Evolutionary conservation across 1,284 basidiomycete genomes (phyloP).

Genomic region (Sanghuangporus weigelae): DNA sequence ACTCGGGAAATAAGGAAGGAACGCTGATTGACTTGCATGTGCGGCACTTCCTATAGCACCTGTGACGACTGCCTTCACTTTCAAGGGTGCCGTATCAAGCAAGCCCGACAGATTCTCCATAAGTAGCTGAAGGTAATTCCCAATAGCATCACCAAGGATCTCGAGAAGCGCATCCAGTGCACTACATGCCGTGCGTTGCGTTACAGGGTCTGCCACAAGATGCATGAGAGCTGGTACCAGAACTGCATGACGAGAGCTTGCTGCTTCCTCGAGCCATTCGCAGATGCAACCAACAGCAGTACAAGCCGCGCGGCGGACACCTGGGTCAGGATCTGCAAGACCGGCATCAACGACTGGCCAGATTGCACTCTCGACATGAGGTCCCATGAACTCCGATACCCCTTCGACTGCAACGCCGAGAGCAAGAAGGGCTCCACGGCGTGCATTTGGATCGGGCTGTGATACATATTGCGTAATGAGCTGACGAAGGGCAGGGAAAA

Average conservation of each 20-base stretch:
- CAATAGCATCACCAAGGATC: conserved; percentile 84
- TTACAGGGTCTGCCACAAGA: conserved; percentile 83
- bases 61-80: conserved; percentile 93
- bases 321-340: conserved; percentile 77
- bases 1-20: conserved; percentile 92
- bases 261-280: conserved; percentile 97
- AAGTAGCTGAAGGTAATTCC: conserved; percentile 88
- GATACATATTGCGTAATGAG: conserved; percentile 83
- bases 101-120: conserved; percentile 94
- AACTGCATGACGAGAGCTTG: conserved; percentile 76
- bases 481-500: conserved; percentile 88
- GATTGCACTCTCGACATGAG: conserved; percentile 60
- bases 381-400: conserved; percentile 97
- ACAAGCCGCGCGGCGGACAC: conserved; percentile 93
- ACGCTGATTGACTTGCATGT: conserved; percentile 92
- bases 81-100: conserved; percentile 80
- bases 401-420: conserved; percentile 97
- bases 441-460: conserved; percentile 69
- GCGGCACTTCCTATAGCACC: conserved; percentile 98
- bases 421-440: conserved; percentile 94
- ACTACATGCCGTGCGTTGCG: conserved; percentile 91
- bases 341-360: conserved; percentile 96
- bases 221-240: conserved; percentile 91
- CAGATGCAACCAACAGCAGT: conserved; percentile 94
- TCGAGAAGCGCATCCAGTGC: conserved; percentile 97